Evolutionary conservation across 345 rosid genomes (phyloP), one percentile per base, ranked within the genome.

Genomic region (Heritiera fomes): DNA sequence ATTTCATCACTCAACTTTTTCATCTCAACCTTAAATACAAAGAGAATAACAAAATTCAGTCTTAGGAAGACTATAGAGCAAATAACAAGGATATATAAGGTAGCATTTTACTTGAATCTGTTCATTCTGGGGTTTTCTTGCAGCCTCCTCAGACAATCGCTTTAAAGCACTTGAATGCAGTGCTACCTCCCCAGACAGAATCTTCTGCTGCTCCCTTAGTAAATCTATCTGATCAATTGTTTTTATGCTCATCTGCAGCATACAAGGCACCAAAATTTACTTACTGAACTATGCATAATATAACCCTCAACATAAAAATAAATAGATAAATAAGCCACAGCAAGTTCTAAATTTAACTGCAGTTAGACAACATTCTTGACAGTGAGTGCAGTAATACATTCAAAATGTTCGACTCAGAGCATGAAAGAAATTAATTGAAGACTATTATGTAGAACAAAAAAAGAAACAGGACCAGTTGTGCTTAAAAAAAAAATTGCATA

Each of bases 201-300:
- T 90, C 85, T 96, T 94, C 80, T 89, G 98, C 69, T 96, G 98
- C 85, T 94, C 98, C 90, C 93, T 89, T 80, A 94, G 83, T 70
- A 96, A 97, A 81, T 94, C 95, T 72, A 94, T 82, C 85, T 92
- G 97, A 83, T 94, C 97, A 53, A 87, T 85, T 79, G 95, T 85
- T 86, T 88, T 91, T 83, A 84, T 85, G 88, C 93, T 89, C 71
- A 90, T 85, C 98, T 94, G 85, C 20, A 85, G 82, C 77, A 89
- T 84, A 62, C 8, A 73, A 71, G 45, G 61, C 45, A 59, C 10
- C 40, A 59, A 58, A 69, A 8, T 58, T 28, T 45, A 70, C 34
- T 47, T 70, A 12, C 13, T 10, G 47, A 23, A 78, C 52, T 5
- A 52, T 9, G 23, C 45, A 76, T 65, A 34, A 38, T 12, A 63